phyloP scores from a whole-genome alignment of 75 land plant genomes.

The Isoetes taiwanensis region DNA sequence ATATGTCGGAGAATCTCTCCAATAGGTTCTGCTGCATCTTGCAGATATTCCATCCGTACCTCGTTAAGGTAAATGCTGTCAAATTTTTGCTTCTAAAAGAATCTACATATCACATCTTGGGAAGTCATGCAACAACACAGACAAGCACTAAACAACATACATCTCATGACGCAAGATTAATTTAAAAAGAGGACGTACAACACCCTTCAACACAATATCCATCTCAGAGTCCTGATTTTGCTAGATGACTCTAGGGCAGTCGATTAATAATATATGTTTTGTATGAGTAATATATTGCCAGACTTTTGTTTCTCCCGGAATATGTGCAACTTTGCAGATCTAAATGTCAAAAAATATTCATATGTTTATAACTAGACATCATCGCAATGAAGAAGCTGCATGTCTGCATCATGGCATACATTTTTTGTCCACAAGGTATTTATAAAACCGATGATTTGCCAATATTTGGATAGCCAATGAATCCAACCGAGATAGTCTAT shows the following conservation, averaged over 20 bases:
- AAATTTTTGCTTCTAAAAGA: not conserved
- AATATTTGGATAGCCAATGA: conserved; percentile 6
- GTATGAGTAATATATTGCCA: conserved; percentile 1
- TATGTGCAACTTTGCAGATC: not conserved
- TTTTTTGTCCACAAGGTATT: conserved; percentile 7
- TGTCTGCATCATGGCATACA: not conserved
- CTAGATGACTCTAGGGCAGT: not conserved
- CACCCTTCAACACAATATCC: not conserved
- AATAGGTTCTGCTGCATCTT: not conserved
- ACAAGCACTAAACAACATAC: no score
- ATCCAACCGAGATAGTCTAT: conserved; percentile 2
- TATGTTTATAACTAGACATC: not conserved
- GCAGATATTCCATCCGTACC: not conserved
- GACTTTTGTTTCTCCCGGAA: conserved; percentile 6
- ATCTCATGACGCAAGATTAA: no score
- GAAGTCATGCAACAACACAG: no score
- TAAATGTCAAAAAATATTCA: not conserved
- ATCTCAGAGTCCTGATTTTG: conserved; percentile 1
- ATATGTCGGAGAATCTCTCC: not conserved
- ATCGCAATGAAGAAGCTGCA: not conserved
- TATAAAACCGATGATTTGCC: conserved; percentile 1
- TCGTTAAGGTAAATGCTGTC: no score
- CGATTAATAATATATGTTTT: not conserved
- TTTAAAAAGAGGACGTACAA: not conserved
- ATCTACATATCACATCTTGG: not conserved